Percentiles rank a stretch among this genome's conserved stretches.
Conservation (phyloP, 345 rosid species). For the Sisymbrium altissimum region DNA sequence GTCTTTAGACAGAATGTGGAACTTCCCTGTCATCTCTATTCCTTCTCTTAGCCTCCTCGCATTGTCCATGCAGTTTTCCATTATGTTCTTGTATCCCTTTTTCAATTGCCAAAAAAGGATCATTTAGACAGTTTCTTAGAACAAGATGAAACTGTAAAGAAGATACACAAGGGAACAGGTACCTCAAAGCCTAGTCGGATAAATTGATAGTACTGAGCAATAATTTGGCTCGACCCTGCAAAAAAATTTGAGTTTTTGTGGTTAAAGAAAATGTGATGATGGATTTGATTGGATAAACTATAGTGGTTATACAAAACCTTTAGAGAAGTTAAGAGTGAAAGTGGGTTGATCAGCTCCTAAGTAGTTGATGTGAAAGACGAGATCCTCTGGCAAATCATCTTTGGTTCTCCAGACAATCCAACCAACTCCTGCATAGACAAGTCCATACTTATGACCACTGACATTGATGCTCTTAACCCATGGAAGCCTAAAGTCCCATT, state of each 20-base stretch:
- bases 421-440: constrained; percentile 83
- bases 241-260: background rate
- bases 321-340: constrained; percentile 84
- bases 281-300: background rate
- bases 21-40: constrained; percentile 52
- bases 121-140: background rate
- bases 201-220: constrained; percentile 74
- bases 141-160: background rate
- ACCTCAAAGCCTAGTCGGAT: constrained; percentile 78
- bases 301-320: constrained; percentile 40
- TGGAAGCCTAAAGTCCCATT: constrained; percentile 84
- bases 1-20: constrained; percentile 60
- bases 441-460: constrained; percentile 76
- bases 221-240: constrained; percentile 76
- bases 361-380: constrained; percentile 77
- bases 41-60: constrained; percentile 59
- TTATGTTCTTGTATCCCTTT: constrained; percentile 68
- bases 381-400: constrained; percentile 78
- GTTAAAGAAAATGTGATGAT: background rate
- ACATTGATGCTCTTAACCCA: constrained; percentile 75
- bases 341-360: constrained; percentile 79
- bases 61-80: constrained; percentile 57
- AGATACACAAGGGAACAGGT: constrained; percentile 14
- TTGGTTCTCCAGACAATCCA: constrained; percentile 83
- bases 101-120: background rate